Percentiles rank a stretch among this genome's conserved stretches.
Evolutionary conservation across 169 alveolate genomes (phyloP).

Genomic region (Plasmodium sp.): DNA sequence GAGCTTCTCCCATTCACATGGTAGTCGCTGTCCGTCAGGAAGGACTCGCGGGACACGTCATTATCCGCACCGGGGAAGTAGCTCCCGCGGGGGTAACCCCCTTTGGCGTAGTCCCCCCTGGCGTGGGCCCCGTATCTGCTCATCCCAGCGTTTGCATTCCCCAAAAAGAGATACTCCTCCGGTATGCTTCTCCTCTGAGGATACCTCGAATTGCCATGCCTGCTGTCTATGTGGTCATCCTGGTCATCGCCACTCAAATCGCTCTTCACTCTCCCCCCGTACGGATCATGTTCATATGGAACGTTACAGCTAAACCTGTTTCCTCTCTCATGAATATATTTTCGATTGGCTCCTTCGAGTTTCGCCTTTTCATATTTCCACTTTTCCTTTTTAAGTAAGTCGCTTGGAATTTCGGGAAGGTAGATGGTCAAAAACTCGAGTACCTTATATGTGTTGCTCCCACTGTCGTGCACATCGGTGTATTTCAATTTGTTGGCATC

Average conservation of each 20-base stretch:
- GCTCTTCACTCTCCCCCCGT: background rate
- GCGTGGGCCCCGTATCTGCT: background rate
- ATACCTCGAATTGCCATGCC: background rate
- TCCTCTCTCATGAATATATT: background rate
- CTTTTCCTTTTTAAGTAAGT: slow-evolving; percentile 30
- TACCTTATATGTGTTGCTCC: slow-evolving; percentile 9
- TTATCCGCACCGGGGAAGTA: background rate
- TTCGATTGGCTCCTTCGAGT: background rate
- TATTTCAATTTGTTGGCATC: slow-evolving; percentile 22
- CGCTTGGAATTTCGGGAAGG: slow-evolving; percentile 34
- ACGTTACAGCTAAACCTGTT: slow-evolving; percentile 22
- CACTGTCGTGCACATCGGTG: background rate
- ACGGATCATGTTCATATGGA: background rate
- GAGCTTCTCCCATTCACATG: background rate
- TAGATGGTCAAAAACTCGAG: slow-evolving; percentile 44
- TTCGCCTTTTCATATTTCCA: slow-evolving; percentile 29
- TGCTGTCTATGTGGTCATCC: background rate
- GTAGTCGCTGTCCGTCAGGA: background rate
- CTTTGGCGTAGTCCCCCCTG: background rate
- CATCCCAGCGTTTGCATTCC: background rate
- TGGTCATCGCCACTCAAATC: background rate
- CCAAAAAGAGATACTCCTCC: slow-evolving; percentile 8
- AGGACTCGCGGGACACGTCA: background rate
- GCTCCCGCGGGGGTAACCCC: background rate
- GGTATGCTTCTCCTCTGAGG: slow-evolving; percentile 52